These are phyloP conservation scores for Colletotrichum nymphaeae DNA, from an alignment of 2,329 filamentous ascomycete genomes.

Conservation along the genomic window DNA sequence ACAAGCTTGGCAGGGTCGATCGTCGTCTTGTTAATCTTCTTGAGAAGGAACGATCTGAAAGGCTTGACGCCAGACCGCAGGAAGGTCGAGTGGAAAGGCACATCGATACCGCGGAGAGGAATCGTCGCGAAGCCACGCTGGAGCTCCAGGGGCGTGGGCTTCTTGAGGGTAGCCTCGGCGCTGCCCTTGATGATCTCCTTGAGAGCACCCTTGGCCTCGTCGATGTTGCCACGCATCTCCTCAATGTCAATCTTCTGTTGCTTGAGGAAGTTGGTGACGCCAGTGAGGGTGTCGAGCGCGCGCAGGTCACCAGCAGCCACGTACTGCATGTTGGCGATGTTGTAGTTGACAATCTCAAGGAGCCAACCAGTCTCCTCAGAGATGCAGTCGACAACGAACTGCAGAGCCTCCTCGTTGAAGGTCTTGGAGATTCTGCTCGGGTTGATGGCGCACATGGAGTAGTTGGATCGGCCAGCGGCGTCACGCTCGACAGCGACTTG, in stretches of 20 bases:
- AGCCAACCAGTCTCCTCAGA: conserved; percentile 95
- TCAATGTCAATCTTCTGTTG: conserved; percentile 97
- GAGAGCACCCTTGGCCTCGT: conserved; percentile 91
- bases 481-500: conserved; percentile 99
- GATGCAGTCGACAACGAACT: conserved; percentile 97
- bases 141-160: conserved; percentile 88
- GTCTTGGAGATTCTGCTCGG: conserved; percentile 98
- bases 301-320: conserved; percentile 78
- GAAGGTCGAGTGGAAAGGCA: conserved; percentile 99
- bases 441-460: conserved; percentile 99
- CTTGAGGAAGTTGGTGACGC: conserved; percentile 95
- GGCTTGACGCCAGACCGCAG: conserved; percentile 98
- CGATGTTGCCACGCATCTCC: conserved; percentile 87
- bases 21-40: conserved; percentile 99
- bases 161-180: conserved; percentile 86
- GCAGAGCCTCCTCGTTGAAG: conserved; percentile 96
- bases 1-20: conserved; percentile 97
- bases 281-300: conserved; percentile 77
- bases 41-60: conserved; percentile 96
- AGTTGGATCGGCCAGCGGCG: conserved; percentile 92
- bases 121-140: conserved; percentile 98
- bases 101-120: conserved; percentile 95
- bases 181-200: conserved; percentile 91
- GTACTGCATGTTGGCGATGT: conserved; percentile 81
- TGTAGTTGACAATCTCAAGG: conserved; percentile 98